Base-by-base conservation (phyloP, 1,284 basidiomycete species). In the Grifola frondosa region DNA sequence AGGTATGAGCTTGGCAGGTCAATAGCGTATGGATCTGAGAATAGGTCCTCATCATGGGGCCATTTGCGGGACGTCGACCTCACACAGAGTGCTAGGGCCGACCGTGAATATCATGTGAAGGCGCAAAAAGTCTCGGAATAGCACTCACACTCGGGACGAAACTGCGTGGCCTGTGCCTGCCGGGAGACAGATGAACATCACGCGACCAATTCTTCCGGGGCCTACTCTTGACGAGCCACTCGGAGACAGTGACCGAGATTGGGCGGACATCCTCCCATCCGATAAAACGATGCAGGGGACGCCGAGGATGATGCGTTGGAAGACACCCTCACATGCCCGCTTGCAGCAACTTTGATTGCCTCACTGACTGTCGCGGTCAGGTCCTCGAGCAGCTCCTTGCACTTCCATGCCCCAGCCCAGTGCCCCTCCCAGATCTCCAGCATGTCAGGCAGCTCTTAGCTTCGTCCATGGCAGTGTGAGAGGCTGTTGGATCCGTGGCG, bases 321-420 rank as follows among this genome's bases (percentile, higher is more conserved):
- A 28, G 52, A 30, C 28, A 45, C 46, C 44, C 48, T 50, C 46
- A 49, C 40, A 35, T 50, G 45, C 24, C 46, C 48, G 30, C 48
- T 50, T 21, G 52, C 46, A 23, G 59, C 51, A 17, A 56, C 46
- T 37, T 72, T 69, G 37, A 87, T 80, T 30, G 84, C 86, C 42
- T 86, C 82, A 34, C 66, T 77, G 3, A 86, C 82, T 5, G 83
- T 89, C 35, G 66, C 79, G 22, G 78, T 75, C 38, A 89, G 69
- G 50, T 89, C 87, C 33, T 74, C 67, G 34, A 89, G 74, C 20
- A 89, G 64, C 52, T 90, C 86, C 62, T 84, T 90, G 70, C 91
- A 88, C 66, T 93, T 92, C 33, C 80, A 76, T 44, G 88, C 88
- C 16, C 91, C 91, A 15, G 91, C 91, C 91, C 91, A 94, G 39